These are phyloP conservation scores for Globisporangium recalcitrans DNA, from an alignment of 352 stramenopile genomes.

Conservation along the genomic window DNA sequence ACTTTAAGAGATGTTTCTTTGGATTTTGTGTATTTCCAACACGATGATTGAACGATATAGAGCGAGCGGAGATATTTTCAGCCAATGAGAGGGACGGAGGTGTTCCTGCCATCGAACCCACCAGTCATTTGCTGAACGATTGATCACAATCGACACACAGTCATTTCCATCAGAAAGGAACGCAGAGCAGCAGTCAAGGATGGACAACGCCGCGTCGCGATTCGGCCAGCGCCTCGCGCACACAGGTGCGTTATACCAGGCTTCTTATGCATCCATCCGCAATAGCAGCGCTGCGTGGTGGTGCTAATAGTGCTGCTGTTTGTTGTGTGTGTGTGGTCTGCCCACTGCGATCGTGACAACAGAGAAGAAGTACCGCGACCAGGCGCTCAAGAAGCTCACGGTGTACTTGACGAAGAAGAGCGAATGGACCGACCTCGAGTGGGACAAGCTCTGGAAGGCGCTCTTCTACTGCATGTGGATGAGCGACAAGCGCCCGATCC, in stretches of 20 bases:
- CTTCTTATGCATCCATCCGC: not conserved
- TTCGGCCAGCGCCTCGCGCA: conserved; percentile 84
- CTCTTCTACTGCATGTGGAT: conserved; percentile 91
- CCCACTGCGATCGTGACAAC: too few relatives aligned
- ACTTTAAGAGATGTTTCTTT: too few relatives aligned
- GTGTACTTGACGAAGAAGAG: conserved; percentile 63
- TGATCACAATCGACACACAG: not conserved
- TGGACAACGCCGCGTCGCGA: conserved; percentile 74
- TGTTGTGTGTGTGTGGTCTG: not conserved
- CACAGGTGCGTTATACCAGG: conserved; percentile 43
- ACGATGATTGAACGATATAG: not conserved
- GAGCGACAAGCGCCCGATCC: conserved; percentile 80
- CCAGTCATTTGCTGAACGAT: conserved; percentile 10
- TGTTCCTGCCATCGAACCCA: conserved; percentile 1
- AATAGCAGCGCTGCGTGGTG: not conserved
- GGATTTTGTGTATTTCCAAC: too few relatives aligned
- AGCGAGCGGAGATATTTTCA: not conserved
- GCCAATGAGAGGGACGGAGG: not conserved
- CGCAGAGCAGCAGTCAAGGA: conserved; percentile 9
- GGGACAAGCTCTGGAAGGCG: conserved; percentile 88
- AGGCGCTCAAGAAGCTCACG: conserved; percentile 78
- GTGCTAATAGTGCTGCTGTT: conserved; percentile 9
- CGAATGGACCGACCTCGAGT: conserved; percentile 68
- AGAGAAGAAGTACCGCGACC: conserved; percentile 86
- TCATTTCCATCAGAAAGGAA: not conserved